Evolutionary conservation across 2,329 filamentous ascomycete genomes (phyloP).

Genomic region (Fusarium sp.): DNA sequence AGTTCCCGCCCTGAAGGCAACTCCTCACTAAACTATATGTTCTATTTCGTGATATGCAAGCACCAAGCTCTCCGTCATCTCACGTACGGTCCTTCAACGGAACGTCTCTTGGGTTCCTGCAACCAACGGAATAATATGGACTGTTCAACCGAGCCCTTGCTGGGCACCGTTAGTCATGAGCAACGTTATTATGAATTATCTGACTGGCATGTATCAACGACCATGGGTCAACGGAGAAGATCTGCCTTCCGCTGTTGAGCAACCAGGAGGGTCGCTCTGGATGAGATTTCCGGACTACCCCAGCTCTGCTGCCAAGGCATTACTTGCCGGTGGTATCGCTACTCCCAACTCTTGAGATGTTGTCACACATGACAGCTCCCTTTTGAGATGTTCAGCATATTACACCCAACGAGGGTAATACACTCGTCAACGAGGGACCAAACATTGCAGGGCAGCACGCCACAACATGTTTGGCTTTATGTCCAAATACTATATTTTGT

Average conservation of each 20-base stretch:
- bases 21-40: conserved; percentile 7
- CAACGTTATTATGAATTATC: conserved; percentile 28
- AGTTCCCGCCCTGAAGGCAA: conserved; percentile 21
- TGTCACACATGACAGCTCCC: conserved; percentile 42
- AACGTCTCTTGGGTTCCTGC: conserved; percentile 10
- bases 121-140: conserved; percentile 25
- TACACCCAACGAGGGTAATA: conserved; percentile 25
- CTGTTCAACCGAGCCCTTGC: conserved; percentile 6
- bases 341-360: conserved; percentile 22
- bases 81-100: conserved; percentile 36
- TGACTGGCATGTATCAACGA: conserved; percentile 25
- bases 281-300: conserved; percentile 42
- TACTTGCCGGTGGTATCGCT: conserved; percentile 36
- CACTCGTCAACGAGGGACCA: conserved; percentile 43
- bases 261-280: conserved; percentile 38
- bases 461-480: conserved; percentile 35
- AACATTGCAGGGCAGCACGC: conserved; percentile 24
- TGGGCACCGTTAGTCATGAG: conserved; percentile 23
- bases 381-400: conserved; percentile 33
- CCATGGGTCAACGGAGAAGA: conserved; percentile 37
- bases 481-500: conserved; percentile 39
- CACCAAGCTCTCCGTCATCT: conserved; percentile 12
- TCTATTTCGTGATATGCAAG: conserved; percentile 27
- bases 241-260: conserved; percentile 42
- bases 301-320: conserved; percentile 34